Evolutionary conservation across 2,329 filamentous ascomycete genomes (phyloP).

Genomic region (Phyllosticta paracitricarpa): DNA sequence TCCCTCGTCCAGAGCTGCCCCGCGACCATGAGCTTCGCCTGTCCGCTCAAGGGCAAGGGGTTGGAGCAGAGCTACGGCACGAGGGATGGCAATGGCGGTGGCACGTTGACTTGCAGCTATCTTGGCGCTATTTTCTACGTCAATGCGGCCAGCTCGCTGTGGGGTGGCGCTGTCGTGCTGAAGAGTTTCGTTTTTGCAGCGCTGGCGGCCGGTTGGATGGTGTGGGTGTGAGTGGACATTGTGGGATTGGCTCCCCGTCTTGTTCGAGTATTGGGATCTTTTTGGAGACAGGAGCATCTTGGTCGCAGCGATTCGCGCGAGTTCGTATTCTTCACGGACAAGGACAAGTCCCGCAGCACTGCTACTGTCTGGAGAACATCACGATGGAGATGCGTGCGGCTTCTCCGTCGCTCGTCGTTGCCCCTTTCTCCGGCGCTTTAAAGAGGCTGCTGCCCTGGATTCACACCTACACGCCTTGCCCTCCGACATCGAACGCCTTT

Average conservation of each 20-base stretch:
- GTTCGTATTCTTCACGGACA: no score
- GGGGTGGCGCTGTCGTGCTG: neutral
- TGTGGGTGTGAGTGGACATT: neutral
- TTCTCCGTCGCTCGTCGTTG: no score
- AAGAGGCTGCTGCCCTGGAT: no score
- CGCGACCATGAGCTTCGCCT: constrained; percentile 61
- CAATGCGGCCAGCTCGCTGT: constrained; percentile 13
- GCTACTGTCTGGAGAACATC: no score
- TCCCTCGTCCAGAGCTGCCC: constrained; percentile 79
- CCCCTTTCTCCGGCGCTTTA: no score
- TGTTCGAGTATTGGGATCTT: neutral
- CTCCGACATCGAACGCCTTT: no score
- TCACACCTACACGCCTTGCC: no score
- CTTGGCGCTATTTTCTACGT: constrained; percentile 31
- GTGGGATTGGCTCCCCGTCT: neutral
- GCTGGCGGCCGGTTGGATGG: neutral
- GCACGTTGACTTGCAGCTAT: constrained; percentile 30
- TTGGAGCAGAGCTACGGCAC: constrained; percentile 43
- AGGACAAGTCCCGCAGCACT: no score
- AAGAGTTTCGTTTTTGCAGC: neutral
- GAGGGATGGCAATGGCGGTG: constrained; percentile 17
- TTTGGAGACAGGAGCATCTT: neutral
- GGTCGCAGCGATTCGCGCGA: no score
- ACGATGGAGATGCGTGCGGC: no score
- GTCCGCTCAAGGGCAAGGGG: constrained; percentile 47